phyloP scores from a whole-genome alignment of 2,329 filamentous ascomycete species.

The Ascochyta viciae-villosae region DNA sequence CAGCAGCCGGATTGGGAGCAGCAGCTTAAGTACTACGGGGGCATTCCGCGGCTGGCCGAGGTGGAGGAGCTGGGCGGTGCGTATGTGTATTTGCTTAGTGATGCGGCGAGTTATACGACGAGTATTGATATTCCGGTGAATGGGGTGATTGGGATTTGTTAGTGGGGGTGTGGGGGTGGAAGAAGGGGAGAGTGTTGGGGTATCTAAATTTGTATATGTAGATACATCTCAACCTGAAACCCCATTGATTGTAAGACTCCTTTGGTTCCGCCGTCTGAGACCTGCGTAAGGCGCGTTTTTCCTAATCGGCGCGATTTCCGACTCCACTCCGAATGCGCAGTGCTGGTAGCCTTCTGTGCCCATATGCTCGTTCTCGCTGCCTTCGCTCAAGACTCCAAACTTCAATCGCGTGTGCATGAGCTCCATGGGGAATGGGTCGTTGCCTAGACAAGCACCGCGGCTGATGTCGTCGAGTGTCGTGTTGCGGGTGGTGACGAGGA shows the following conservation, averaged over 20 bases:
- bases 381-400: constrained; percentile 48
- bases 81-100: constrained; percentile 64
- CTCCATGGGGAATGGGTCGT: constrained; percentile 50
- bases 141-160: constrained; percentile 42
- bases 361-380: constrained; percentile 32
- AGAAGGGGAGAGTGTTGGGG: no score
- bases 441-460: constrained; percentile 51
- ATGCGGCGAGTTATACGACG: constrained; percentile 60
- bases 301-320: constrained; percentile 32
- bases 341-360: constrained; percentile 32
- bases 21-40: constrained; percentile 66
- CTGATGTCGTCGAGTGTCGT: constrained; percentile 46
- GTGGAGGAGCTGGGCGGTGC: constrained; percentile 63
- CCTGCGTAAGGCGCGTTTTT: constrained; percentile 36
- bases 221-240: no score
- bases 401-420: constrained; percentile 46
- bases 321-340: constrained; percentile 43
- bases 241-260: no score
- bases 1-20: constrained; percentile 62
- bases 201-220: no score
- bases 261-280: constrained; percentile 11
- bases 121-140: constrained; percentile 59
- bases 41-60: constrained; percentile 62
- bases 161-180: background rate
- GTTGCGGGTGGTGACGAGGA: constrained; percentile 46